Evolutionary conservation across 345 rosid species (phyloP).

Genomic region (Rhodamnia rubescens): DNA sequence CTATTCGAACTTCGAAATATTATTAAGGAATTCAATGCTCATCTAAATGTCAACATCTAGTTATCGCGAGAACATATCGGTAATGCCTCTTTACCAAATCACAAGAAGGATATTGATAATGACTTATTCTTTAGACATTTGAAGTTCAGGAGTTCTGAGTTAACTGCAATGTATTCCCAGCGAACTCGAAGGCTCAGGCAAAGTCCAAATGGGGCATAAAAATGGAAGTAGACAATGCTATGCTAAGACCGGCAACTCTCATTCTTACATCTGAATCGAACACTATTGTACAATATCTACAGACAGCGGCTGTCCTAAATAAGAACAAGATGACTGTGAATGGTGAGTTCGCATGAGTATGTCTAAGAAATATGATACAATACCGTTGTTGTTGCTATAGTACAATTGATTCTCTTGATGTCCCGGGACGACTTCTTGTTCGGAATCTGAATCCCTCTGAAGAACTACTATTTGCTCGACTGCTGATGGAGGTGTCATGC

Average conservation of each 20-base stretch:
- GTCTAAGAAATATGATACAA: neutral
- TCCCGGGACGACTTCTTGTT: neutral
- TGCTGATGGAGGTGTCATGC: neutral
- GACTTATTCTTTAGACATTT: neutral
- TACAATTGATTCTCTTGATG: neutral
- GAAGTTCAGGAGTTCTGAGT: neutral
- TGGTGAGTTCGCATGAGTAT: neutral
- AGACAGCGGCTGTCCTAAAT: neutral
- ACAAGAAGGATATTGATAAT: neutral
- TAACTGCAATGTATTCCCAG: neutral
- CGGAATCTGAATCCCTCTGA: neutral
- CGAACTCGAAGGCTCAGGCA: neutral
- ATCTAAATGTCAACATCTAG: too few relatives aligned
- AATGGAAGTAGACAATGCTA: neutral
- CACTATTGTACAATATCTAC: neutral
- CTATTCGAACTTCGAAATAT: too few relatives aligned
- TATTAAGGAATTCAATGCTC: too few relatives aligned
- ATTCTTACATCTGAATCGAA: neutral
- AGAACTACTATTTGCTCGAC: neutral
- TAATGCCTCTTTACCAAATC: too few relatives aligned
- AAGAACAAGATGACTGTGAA: neutral
- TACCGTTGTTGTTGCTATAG: neutral
- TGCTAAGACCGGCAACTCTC: neutral
- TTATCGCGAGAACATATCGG: too few relatives aligned
- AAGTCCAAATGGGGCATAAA: neutral